These are phyloP conservation scores for Zangia roseola DNA, from an alignment of 768 basidiomycete species.

Conservation along the genomic window DNA sequence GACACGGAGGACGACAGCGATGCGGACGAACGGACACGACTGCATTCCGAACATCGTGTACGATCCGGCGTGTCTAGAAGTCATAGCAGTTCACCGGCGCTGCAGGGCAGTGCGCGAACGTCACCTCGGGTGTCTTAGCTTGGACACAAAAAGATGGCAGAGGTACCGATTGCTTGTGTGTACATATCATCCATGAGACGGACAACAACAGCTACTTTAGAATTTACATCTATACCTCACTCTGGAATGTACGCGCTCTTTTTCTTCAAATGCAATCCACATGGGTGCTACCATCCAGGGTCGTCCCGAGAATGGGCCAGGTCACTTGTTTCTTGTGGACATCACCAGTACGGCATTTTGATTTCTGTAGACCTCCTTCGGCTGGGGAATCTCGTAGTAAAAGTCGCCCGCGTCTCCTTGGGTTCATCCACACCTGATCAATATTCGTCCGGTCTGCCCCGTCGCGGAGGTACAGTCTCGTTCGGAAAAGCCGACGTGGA, in stretches of 20 bases:
- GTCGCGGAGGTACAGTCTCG: no score
- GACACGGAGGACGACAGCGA: constrained; percentile 46
- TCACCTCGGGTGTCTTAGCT: constrained; percentile 21
- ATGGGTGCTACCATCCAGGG: no score
- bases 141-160: not conserved
- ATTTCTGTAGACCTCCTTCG: no score
- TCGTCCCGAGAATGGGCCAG: no score
- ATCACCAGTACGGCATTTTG: no score
- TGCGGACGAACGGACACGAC: constrained; percentile 43
- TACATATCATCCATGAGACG: constrained; percentile 17
- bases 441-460: no score
- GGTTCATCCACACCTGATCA: no score
- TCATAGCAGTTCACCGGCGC: constrained; percentile 51
- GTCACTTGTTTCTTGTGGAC: no score
- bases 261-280: not conserved
- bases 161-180: not conserved
- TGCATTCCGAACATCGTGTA: constrained; percentile 29
- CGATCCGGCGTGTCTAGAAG: constrained; percentile 45
- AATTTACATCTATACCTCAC: constrained; percentile 23
- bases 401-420: no score
- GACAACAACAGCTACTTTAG: constrained; percentile 32
- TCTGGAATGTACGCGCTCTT: constrained; percentile 10
- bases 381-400: no score
- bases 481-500: no score
- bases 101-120: constrained; percentile 28